Evolutionary conservation across 768 basidiomycete species (phyloP), one percentile per base, ranked within the genome.

Genomic region (Holtermanniella nyarrowii): DNA sequence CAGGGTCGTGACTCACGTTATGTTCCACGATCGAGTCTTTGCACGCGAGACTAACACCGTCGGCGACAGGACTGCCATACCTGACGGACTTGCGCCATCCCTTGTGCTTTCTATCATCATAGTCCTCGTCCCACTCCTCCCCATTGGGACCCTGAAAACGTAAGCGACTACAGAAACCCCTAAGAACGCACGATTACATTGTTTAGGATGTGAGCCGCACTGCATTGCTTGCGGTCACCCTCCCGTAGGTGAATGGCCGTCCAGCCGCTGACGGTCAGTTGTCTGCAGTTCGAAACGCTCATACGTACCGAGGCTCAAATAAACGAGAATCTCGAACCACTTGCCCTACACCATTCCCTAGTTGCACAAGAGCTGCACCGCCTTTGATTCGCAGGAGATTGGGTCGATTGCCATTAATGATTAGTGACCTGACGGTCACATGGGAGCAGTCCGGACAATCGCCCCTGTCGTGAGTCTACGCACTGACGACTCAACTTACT

Each of bases 1-100:
- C 42, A 45, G 41, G n/a, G 18, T 22, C 31, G 10, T 37, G 41
- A 58, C 66, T 62, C 52, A 71, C 70, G 46, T 73, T 73, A n/a
- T 57, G 46, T 44, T 70, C 68, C 7, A 73, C 66, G 1, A 66
- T 4, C 18, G 69, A 70, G 31, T 73, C 66, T 52, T 68, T 66
- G 53, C 72, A 73, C 3, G 72, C 72, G n/a, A 73, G 53, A 63
- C 70, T 71, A 54, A 73, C 71, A 1, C 72, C 72, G 48, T 73
- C 72, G 13, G 70, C 61, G 24, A 66, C 42, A 2, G 72, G 72
- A 48, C 66, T 68, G 0, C 72, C 72, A 2, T 56, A 53, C 3
- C 66, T 63, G 12, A 50, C 51, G 13, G 49, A 51, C 37, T 68
- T 66, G 10, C 50, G 46, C 1, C 53, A 42, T 0, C 72, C 72